phyloP scores from a whole-genome alignment of 2,329 filamentous ascomycete species.

The Cercospora brassicicola region DNA sequence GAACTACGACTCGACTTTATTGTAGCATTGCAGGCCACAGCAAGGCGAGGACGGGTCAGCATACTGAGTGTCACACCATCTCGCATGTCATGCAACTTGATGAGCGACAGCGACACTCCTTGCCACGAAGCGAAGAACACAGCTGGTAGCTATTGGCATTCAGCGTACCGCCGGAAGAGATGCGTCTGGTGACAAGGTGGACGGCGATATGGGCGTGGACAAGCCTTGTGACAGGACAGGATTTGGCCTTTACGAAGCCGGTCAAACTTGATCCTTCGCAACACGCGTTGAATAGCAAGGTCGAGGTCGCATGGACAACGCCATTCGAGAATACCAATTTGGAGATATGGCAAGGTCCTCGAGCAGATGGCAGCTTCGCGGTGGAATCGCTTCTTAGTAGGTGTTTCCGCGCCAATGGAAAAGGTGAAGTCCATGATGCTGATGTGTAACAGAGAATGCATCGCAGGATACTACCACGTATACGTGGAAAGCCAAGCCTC shows the following conservation, averaged over 20 bases:
- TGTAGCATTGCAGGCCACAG: not conserved
- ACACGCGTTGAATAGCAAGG: slow-evolving; percentile 7
- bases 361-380: slow-evolving; percentile 13
- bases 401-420: not conserved
- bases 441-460: slow-evolving; percentile 9
- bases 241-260: slow-evolving; percentile 1
- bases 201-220: not conserved
- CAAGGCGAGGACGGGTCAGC: not conserved
- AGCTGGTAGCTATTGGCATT: not conserved
- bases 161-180: not conserved
- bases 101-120: not conserved
- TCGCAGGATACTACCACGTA: slow-evolving; percentile 11
- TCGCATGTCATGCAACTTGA: not conserved
- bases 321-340: slow-evolving; percentile 16
- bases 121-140: not conserved
- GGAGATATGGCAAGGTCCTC: slow-evolving; percentile 19
- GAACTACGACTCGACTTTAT: not conserved
- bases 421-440: not conserved
- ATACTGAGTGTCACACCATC: not conserved
- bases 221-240: not conserved
- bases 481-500: slow-evolving; percentile 17
- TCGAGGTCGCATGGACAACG: slow-evolving; percentile 13
- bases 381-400: slow-evolving; percentile 12
- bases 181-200: not conserved
- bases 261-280: slow-evolving; percentile 11